Percentiles rank a stretch among this genome's conserved stretches.
Evolutionary conservation across 2,329 filamentous ascomycete genomes (phyloP).

Genomic region (Aspergillus sp.): DNA sequence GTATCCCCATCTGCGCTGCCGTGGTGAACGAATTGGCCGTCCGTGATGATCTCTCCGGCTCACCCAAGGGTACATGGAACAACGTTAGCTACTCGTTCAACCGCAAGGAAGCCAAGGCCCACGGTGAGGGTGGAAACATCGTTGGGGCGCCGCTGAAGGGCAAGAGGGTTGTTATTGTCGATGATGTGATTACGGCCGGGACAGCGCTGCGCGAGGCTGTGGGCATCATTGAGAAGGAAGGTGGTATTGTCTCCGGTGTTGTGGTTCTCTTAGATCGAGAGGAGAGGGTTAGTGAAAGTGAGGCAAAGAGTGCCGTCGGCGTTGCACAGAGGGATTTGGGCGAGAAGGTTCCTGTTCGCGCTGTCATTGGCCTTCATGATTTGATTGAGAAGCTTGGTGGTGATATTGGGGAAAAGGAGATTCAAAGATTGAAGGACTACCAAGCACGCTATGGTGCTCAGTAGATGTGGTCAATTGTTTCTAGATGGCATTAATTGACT

Average conservation of each 20-base stretch:
- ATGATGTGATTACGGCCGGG: slow-evolving; percentile 95
- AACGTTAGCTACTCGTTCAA: slow-evolving; percentile 84
- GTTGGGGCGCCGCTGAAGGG: slow-evolving; percentile 84
- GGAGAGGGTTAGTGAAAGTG: slow-evolving; percentile 18
- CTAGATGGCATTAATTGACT: not conserved
- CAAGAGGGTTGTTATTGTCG: slow-evolving; percentile 84
- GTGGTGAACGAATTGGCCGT: slow-evolving; percentile 73
- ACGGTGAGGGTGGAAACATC: slow-evolving; percentile 91
- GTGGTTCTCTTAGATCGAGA: slow-evolving; percentile 70
- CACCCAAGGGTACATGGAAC: slow-evolving; percentile 59
- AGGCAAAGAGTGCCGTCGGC: slow-evolving; percentile 55
- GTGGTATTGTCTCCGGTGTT: slow-evolving; percentile 81
- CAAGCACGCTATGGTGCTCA: slow-evolving; percentile 44
- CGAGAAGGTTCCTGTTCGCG: slow-evolving; percentile 66
- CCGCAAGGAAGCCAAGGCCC: slow-evolving; percentile 93
- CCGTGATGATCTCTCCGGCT: slow-evolving; percentile 51
- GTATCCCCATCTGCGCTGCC: slow-evolving; percentile 82
- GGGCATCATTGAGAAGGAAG: slow-evolving; percentile 80
- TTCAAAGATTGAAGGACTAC: slow-evolving; percentile 69
- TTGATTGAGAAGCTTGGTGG: slow-evolving; percentile 66
- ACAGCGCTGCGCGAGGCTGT: slow-evolving; percentile 93
- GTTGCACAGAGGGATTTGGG: slow-evolving; percentile 72
- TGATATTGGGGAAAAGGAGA: slow-evolving; percentile 59
- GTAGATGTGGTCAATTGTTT: slow-evolving; percentile 9
- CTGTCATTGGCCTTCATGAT: slow-evolving; percentile 79